Percentiles rank a stretch among this genome's conserved stretches.
phyloP scores from a whole-genome alignment of 106 monocot genomes.

The Hemerocallis citrina region DNA sequence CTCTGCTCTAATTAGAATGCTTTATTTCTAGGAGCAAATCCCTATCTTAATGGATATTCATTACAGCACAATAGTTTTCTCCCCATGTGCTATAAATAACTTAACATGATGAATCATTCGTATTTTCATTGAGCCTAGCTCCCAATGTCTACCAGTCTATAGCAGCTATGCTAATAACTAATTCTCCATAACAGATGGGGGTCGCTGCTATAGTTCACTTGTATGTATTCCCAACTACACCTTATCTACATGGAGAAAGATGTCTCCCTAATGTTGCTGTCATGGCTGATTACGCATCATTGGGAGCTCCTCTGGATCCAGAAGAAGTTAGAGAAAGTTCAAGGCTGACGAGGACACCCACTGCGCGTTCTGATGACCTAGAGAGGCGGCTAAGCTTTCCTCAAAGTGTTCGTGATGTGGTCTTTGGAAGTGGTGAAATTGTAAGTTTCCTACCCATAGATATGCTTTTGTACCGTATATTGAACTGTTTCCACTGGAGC shows the following conservation, averaged over 20 bases:
- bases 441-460: slow-evolving; percentile 22
- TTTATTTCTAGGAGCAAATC: no score
- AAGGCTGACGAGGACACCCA: slow-evolving; percentile 39
- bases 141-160: no score
- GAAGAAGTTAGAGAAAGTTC: slow-evolving; percentile 81
- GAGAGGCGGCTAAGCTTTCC: slow-evolving; percentile 58
- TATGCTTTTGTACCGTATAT: background rate
- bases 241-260: slow-evolving; percentile 82
- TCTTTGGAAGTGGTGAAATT: slow-evolving; percentile 90
- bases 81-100: no score
- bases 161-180: no score
- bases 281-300: slow-evolving; percentile 84
- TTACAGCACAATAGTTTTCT: no score
- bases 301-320: slow-evolving; percentile 82
- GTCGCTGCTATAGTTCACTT: slow-evolving; percentile 88
- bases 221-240: slow-evolving; percentile 85
- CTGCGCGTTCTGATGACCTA: slow-evolving; percentile 39
- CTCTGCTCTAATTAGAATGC: background rate
- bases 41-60: no score
- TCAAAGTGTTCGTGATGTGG: slow-evolving; percentile 96
- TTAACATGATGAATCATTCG: no score
- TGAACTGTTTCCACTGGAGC: background rate
- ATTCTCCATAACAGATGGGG: slow-evolving; percentile 68
- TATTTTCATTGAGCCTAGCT: no score
- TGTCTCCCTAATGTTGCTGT: slow-evolving; percentile 70